Evolutionary conservation across 2,329 filamentous ascomycete genomes (phyloP).

Genomic region (Knoxdaviesia proteae): DNA sequence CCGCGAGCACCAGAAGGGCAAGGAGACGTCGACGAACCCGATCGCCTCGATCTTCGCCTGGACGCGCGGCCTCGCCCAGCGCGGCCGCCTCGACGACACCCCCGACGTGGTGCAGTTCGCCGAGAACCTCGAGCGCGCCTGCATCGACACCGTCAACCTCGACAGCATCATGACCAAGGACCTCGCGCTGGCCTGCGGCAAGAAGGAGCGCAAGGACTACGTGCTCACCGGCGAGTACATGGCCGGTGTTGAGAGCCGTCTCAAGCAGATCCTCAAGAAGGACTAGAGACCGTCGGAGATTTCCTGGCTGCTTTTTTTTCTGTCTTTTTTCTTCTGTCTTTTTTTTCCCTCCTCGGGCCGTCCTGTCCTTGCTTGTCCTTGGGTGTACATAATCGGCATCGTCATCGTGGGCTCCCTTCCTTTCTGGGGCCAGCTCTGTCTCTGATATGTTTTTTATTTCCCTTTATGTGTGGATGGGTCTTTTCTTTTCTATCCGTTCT

Average conservation of each 20-base stretch:
- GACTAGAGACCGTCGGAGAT: background rate
- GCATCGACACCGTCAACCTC: slow-evolving; percentile 78
- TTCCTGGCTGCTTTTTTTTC: background rate
- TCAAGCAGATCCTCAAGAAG: slow-evolving; percentile 48
- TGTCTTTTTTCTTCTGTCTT: background rate
- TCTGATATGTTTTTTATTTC: background rate
- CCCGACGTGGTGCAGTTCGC: slow-evolving; percentile 83
- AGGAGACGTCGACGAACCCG: slow-evolving; percentile 93
- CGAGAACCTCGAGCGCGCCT: slow-evolving; percentile 78
- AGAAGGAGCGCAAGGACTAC: slow-evolving; percentile 64
- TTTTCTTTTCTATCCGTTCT: slow-evolving; percentile 2
- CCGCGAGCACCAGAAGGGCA: slow-evolving; percentile 96
- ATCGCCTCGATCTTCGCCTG: slow-evolving; percentile 98
- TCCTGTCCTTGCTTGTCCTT: too few relatives aligned
- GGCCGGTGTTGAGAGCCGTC: slow-evolving; percentile 71
- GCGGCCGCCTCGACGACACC: slow-evolving; percentile 81
- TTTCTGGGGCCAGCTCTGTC: background rate
- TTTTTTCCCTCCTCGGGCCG: too few relatives aligned
- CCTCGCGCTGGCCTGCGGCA: slow-evolving; percentile 81
- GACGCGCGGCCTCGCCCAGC: slow-evolving; percentile 85
- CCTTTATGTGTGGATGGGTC: slow-evolving; percentile 1
- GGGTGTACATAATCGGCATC: too few relatives aligned
- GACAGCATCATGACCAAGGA: slow-evolving; percentile 99
- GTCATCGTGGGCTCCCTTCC: too few relatives aligned
- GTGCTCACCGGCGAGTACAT: slow-evolving; percentile 88